Base-by-base conservation (phyloP, 2,329 filamentous ascomycete genomes). In the Apiospora hydei region DNA sequence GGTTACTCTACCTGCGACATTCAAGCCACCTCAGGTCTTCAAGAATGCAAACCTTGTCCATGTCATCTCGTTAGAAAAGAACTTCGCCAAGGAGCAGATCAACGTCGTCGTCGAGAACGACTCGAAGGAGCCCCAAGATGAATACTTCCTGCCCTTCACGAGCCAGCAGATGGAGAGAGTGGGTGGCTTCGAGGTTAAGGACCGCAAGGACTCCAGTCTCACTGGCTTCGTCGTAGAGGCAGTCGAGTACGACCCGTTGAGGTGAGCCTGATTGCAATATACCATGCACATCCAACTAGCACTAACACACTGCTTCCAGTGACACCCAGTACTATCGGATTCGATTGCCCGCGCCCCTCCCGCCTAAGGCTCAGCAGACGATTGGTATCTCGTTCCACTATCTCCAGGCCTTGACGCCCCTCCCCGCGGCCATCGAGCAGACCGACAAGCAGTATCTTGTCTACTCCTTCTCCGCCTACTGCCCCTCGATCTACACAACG, bases 31-130 rank as follows among this genome's bases (percentile, higher is more conserved):
- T 18, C 93, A 94, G 81, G 93, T 95, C 76, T 99, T 98, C 86
- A 94, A 95, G 85, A 98, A 99, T 84, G 89, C 88, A 83, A 98
- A 99, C 82, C 84, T 98, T 43, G 93, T 98, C 69, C 93, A 96
- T 78, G 92, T 93, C 75, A 92, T 97, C 80, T 98, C 97, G 76
- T 84, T 98, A 72, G 96, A 98, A 84, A 98, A 98, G 87, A 93
- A 91, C 77, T 98, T 96, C 79, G 91, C 92, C 71, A 92, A 95
- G 80, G 96, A 98, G 84, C 93, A 92, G 18, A 90, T 98, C 87
- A 98, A 98, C 84, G 92, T 98, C n/a, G 88, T 97, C 69, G 90
- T 99, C 75, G 93, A 98, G 86, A 99, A 99, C 82, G 87, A 93
- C 76, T 94, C 92, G 79, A 88, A 89, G 74, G 86, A 92, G 76